phyloP scores from a whole-genome alignment of 163 green algal species.

The Coccomyxa subellipsoidea region DNA sequence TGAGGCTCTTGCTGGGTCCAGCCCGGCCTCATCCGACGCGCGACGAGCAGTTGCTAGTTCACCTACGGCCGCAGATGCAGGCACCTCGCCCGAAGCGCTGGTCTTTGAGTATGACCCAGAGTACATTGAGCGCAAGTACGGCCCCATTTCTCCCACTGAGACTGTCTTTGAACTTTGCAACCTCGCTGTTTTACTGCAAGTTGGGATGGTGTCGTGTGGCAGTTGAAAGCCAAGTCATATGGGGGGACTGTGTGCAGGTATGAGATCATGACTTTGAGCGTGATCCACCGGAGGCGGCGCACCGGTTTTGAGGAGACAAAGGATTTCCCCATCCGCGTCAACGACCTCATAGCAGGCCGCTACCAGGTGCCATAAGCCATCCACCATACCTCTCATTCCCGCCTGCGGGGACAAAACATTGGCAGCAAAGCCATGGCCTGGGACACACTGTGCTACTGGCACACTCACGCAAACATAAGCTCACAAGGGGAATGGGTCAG shows the following conservation, averaged over 20 bases:
- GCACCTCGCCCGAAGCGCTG: not conserved
- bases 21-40: not conserved
- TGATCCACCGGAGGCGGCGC: constrained; percentile 69
- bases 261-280: constrained; percentile 76
- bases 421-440: too few species aligned
- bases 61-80: not conserved
- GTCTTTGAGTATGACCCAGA: constrained; percentile 53
- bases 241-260: constrained; percentile 37
- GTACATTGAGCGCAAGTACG: constrained; percentile 38
- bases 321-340: constrained; percentile 65
- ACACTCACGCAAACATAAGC: too few species aligned
- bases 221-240: not conserved
- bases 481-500: too few species aligned
- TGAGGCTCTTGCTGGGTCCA: not conserved
- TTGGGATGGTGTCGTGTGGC: not conserved
- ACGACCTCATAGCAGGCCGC: constrained; percentile 70
- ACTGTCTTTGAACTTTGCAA: too few species aligned
- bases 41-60: not conserved
- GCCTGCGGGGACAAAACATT: too few species aligned
- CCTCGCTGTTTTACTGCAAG: too few species aligned
- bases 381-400: too few species aligned
- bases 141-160: not conserved
- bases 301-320: constrained; percentile 89
- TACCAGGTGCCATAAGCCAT: constrained; percentile 59
- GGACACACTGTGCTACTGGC: too few species aligned